A percentile compares a stretch with the other conserved stretches of the same genome.
Conservation (phyloP, 1,284 basidiomycete species). For the Xerocomus minutiporus region DNA sequence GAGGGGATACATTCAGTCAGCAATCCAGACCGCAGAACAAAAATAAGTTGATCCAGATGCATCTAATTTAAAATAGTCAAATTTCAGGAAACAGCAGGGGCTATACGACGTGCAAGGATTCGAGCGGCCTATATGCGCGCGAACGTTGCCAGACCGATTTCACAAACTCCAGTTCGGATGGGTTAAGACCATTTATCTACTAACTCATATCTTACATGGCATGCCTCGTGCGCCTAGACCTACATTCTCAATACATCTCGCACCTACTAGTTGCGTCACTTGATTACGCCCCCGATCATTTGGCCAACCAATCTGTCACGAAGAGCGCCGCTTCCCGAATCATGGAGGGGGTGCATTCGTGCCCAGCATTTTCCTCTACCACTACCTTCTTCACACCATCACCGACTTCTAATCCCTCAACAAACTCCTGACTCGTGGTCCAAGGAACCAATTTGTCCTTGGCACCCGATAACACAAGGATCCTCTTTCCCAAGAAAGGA, state of each 20-base stretch:
- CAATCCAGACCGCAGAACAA: constrained; percentile 85
- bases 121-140: neutral
- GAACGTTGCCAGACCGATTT: neutral
- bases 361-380: constrained; percentile 48
- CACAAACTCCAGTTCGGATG: too few species aligned
- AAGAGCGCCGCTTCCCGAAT: constrained; percentile 44
- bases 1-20: constrained; percentile 43
- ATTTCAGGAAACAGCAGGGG: neutral
- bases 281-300: constrained; percentile 4
- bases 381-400: constrained; percentile 45
- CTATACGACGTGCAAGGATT: too few species aligned
- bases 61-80: neutral
- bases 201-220: neutral
- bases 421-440: constrained; percentile 49
- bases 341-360: constrained; percentile 53
- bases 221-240: neutral
- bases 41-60: constrained; percentile 13
- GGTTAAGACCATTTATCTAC: too few species aligned
- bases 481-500: constrained; percentile 64
- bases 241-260: neutral
- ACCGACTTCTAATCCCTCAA: constrained; percentile 52
- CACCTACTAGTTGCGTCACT: neutral
- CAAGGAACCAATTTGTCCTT: constrained; percentile 60
- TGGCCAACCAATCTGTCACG: constrained; percentile 33
- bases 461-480: constrained; percentile 66